phyloP scores from a whole-genome alignment of 768 basidiomycete species.

The Saitozyma sp. region DNA sequence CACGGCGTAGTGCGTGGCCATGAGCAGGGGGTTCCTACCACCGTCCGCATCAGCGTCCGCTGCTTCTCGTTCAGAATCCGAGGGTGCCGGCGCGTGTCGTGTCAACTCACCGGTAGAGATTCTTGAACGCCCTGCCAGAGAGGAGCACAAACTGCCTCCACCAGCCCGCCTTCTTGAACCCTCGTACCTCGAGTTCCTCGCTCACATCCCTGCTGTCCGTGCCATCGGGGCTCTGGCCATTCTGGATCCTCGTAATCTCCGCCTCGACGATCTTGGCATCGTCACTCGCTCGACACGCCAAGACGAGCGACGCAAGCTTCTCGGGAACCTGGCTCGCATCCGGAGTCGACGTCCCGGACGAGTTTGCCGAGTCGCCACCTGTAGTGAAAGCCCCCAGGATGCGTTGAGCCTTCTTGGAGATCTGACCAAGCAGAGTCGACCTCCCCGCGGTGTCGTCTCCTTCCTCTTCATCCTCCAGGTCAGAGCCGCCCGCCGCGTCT shows the following conservation, averaged over 20 bases:
- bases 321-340: conserved; percentile 51
- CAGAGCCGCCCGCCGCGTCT: neutral
- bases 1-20: conserved; percentile 85
- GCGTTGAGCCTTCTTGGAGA: conserved; percentile 41
- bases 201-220: conserved; percentile 62
- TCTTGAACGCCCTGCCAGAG: conserved; percentile 96
- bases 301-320: conserved; percentile 69
- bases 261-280: conserved; percentile 64
- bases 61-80: too few relatives aligned
- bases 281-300: conserved; percentile 67
- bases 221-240: conserved; percentile 42
- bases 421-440: conserved; percentile 12
- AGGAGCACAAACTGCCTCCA: conserved; percentile 88
- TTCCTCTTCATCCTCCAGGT: conserved; percentile 14
- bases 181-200: conserved; percentile 56
- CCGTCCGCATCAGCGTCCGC: neutral
- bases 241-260: conserved; percentile 60
- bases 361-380: conserved; percentile 3
- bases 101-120: conserved; percentile 68
- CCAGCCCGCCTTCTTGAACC: conserved; percentile 72
- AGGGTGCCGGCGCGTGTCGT: neutral
- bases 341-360: conserved; percentile 27
- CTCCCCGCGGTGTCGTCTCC: conserved; percentile 7
- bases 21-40: conserved; percentile 72
- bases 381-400: conserved; percentile 41